These are phyloP conservation scores for Croton laevigatus DNA, from an alignment of 441 rosid species.

Conservation along the genomic window DNA sequence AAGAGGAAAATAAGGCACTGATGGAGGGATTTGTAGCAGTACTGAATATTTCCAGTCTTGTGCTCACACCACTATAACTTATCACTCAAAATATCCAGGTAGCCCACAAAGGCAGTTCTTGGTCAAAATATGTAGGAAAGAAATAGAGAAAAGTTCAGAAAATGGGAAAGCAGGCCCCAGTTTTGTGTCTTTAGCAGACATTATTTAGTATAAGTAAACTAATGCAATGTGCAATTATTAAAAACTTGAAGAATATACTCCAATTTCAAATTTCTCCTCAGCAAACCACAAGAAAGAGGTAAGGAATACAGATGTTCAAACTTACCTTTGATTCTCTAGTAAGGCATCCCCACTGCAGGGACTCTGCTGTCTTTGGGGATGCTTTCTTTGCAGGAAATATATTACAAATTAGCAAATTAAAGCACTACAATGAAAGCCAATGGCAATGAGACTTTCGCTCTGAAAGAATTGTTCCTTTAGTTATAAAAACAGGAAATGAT, in stretches of 20 bases:
- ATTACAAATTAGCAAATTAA: neutral
- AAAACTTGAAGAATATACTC: neutral
- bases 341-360: no score
- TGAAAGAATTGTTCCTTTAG: neutral
- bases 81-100: slow-evolving; percentile 2
- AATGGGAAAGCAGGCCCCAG: slow-evolving; percentile 20
- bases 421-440: neutral
- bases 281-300: neutral
- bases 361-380: no score
- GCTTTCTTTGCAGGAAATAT: no score
- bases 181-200: slow-evolving; percentile 21
- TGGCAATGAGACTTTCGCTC: neutral
- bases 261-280: neutral
- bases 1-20: neutral
- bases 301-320: neutral
- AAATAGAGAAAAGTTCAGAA: slow-evolving; percentile 13
- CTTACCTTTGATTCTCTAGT: neutral
- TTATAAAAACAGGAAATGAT: neutral
- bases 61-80: slow-evolving; percentile 8
- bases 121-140: slow-evolving; percentile 25
- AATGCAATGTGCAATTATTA: neutral
- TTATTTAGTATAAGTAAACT: neutral
- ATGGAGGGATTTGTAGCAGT: slow-evolving; percentile 10
- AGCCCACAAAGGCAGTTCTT: slow-evolving; percentile 10
- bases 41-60: neutral